phyloP scores from a whole-genome alignment of 1,139 yeast species.

The Suhomyces atakaporum region DNA sequence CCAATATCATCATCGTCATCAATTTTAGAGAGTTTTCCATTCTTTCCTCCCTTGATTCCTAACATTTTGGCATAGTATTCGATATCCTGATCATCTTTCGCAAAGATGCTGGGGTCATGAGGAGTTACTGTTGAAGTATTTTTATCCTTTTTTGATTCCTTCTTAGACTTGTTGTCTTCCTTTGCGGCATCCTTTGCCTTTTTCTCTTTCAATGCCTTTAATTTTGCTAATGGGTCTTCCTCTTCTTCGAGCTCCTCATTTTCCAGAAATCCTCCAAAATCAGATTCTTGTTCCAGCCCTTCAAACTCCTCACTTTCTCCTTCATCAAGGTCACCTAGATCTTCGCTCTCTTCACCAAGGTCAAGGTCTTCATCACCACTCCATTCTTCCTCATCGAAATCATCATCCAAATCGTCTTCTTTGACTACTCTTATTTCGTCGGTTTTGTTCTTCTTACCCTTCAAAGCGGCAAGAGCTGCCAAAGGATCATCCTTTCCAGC shows the following conservation, averaged over 20 bases:
- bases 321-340: slow-evolving; percentile 13
- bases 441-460: slow-evolving; percentile 25
- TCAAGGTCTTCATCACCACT: slow-evolving; percentile 10
- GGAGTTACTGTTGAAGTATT: slow-evolving; percentile 32
- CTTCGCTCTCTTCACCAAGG: slow-evolving; percentile 9
- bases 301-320: slow-evolving; percentile 14
- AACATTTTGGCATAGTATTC: slow-evolving; percentile 80
- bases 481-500: slow-evolving; percentile 33
- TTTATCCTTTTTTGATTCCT: slow-evolving; percentile 16
- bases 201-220: slow-evolving; percentile 22
- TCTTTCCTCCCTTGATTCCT: slow-evolving; percentile 62
- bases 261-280: slow-evolving; percentile 6
- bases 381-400: slow-evolving; percentile 13
- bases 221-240: slow-evolving; percentile 22
- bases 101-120: slow-evolving; percentile 46
- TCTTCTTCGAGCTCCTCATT: slow-evolving; percentile 15
- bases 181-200: slow-evolving; percentile 10
- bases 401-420: slow-evolving; percentile 27
- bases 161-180: slow-evolving; percentile 2
- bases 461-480: slow-evolving; percentile 46
- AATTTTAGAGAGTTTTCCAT: slow-evolving; percentile 42
- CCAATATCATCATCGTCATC: slow-evolving; percentile 72
- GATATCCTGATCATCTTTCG: slow-evolving; percentile 75
- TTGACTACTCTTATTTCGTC: slow-evolving; percentile 27
- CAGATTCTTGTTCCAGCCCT: slow-evolving; percentile 16